Conservation (phyloP, 306 rosid species). For the Cicer cuneatum region DNA sequence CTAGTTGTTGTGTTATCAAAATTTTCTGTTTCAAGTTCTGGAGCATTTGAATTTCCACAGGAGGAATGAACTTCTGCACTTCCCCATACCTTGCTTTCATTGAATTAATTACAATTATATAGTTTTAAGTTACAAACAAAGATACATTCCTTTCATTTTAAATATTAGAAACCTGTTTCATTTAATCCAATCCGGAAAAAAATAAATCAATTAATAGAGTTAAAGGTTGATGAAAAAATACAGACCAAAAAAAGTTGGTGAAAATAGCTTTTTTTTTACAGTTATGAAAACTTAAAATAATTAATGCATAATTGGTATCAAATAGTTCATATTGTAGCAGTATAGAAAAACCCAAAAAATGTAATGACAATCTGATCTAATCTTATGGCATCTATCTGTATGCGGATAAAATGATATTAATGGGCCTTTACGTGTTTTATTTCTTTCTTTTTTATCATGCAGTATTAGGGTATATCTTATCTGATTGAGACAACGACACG, state of each 20-base stretch:
- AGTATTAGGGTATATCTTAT: not conserved
- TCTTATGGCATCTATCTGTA: not conserved
- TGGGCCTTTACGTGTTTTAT: not conserved
- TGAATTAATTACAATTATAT: not conserved
- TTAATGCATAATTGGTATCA: too few species aligned
- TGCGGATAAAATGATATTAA: too few species aligned
- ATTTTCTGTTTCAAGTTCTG: slow-evolving; percentile 16
- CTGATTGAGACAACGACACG: not conserved
- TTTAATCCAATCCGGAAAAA: slow-evolving; percentile 6
- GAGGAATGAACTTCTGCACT: slow-evolving; percentile 27
- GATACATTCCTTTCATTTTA: slow-evolving; percentile 18
- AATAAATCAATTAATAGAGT: not conserved
- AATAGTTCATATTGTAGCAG: not conserved
- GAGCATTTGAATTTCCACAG: slow-evolving; percentile 3
- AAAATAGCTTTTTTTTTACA: too few species aligned
- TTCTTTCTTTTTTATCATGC: too few species aligned
- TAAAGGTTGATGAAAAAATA: not conserved
- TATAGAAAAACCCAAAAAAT: not conserved
- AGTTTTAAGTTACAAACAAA: slow-evolving; percentile 1
- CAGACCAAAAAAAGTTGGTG: too few species aligned
- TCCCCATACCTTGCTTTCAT: slow-evolving; percentile 13
- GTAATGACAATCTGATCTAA: not conserved
- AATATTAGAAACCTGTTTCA: not conserved
- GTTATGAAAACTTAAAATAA: too few species aligned
- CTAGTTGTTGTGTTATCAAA: not conserved